Evolutionary conservation across 148 eudicot genomes (phyloP).

Genomic region (Oxyria digyna): DNA sequence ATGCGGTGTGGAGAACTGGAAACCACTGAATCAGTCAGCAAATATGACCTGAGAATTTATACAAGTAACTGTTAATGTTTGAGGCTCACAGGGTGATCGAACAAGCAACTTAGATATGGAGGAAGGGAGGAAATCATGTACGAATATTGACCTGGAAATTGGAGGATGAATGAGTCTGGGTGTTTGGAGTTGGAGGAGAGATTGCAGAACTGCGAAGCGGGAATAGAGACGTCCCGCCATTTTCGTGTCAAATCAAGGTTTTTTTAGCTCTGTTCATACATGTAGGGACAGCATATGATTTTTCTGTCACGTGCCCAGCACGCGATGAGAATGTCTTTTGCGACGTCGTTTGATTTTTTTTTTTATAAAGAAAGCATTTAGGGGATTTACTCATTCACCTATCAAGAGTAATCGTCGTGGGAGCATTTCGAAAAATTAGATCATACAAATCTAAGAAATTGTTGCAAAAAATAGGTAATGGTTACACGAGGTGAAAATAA

Average conservation of each 20-base stretch:
- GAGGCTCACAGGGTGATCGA: background rate
- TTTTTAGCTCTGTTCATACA: background rate
- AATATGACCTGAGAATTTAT: background rate
- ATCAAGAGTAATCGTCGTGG: no score
- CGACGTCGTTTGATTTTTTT: no score
- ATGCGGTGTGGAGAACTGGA: background rate
- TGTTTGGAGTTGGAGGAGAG: slow-evolving; percentile 11
- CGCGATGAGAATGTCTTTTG: background rate
- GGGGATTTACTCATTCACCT: no score
- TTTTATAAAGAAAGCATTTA: no score
- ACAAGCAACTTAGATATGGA: background rate
- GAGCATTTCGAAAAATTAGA: no score
- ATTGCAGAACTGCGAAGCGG: slow-evolving; percentile 22
- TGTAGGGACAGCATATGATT: background rate
- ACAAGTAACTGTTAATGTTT: background rate
- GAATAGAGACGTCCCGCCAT: slow-evolving; percentile 29
- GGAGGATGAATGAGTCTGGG: background rate
- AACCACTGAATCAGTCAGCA: background rate
- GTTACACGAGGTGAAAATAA: no score
- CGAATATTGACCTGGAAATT: background rate
- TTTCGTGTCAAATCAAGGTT: background rate
- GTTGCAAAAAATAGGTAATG: no score
- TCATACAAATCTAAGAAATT: no score
- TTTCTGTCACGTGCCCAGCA: background rate
- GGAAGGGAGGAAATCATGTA: background rate